phyloP scores from a whole-genome alignment of 1,284 basidiomycete genomes.

The Ganoderma meredithae region DNA sequence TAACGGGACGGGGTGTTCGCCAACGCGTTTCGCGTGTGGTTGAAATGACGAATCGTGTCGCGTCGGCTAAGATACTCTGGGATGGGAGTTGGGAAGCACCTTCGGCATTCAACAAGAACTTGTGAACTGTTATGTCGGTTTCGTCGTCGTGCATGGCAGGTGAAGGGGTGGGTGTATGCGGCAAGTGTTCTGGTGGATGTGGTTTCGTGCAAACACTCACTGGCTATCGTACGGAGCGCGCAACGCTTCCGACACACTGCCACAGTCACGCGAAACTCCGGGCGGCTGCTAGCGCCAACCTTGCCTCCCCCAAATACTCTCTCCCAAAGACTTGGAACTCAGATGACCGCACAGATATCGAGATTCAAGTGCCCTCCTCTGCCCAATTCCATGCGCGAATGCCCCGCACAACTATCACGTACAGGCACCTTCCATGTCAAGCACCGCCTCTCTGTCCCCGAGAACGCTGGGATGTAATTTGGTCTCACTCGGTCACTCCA shows the following conservation, averaged over 20 bases:
- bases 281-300: no score
- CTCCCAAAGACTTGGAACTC: no score
- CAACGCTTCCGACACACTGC: neutral
- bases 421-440: no score
- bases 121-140: constrained; percentile 1
- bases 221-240: no score
- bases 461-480: neutral
- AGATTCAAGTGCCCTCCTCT: neutral
- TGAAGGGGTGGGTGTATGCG: neutral
- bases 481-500: neutral
- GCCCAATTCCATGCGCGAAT: neutral
- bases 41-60: neutral
- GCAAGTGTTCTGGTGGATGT: neutral
- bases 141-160: neutral
- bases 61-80: constrained; percentile 4
- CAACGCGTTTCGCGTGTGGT: constrained; percentile 1
- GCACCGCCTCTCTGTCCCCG: neutral
- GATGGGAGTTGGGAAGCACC: neutral
- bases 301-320: no score
- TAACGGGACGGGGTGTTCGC: neutral
- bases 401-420: neutral
- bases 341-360: no score
- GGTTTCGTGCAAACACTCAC: neutral
- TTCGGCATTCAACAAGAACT: neutral
- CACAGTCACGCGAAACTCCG: neutral